Percentiles rank a stretch among this genome's conserved stretches.
Evolutionary conservation across 345 rosid genomes (phyloP).

Genomic region (Lepidium sativum): DNA sequence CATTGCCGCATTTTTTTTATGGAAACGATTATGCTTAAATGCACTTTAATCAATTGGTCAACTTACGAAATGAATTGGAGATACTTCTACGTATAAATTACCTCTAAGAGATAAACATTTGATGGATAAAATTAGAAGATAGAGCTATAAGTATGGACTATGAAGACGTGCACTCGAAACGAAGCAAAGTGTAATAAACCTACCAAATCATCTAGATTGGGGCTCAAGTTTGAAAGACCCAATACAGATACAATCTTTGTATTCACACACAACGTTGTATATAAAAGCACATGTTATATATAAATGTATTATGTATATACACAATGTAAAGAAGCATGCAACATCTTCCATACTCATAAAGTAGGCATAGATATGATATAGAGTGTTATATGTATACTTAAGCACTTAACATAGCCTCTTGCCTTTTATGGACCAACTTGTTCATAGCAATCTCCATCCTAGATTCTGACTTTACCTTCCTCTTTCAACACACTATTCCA

Average conservation of each 20-base stretch:
- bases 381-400: constrained; percentile 21
- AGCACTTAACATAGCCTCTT: constrained; percentile 30
- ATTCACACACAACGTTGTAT: constrained; percentile 6
- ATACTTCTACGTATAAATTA: not conserved
- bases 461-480: constrained; percentile 17
- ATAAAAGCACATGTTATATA: constrained; percentile 10
- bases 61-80: not conserved
- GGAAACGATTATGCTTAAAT: too few species aligned
- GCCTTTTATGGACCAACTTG: constrained; percentile 27
- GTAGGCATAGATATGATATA: constrained; percentile 8
- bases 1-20: too few species aligned
- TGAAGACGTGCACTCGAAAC: constrained; percentile 20
- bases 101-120: not conserved
- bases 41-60: not conserved
- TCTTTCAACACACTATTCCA: constrained; percentile 15
- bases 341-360: constrained; percentile 27
- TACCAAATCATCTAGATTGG: constrained; percentile 28
- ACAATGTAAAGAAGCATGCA: constrained; percentile 21
- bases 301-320: not conserved
- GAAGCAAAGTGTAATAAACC: constrained; percentile 15
- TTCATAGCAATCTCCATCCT: constrained; percentile 18
- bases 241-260: not conserved
- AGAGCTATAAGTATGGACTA: constrained; percentile 21
- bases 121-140: constrained; percentile 16
- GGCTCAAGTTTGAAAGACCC: constrained; percentile 5